Evolutionary conservation across 2,329 filamentous ascomycete genomes (phyloP).

Genomic region (Fusarium poae): DNA sequence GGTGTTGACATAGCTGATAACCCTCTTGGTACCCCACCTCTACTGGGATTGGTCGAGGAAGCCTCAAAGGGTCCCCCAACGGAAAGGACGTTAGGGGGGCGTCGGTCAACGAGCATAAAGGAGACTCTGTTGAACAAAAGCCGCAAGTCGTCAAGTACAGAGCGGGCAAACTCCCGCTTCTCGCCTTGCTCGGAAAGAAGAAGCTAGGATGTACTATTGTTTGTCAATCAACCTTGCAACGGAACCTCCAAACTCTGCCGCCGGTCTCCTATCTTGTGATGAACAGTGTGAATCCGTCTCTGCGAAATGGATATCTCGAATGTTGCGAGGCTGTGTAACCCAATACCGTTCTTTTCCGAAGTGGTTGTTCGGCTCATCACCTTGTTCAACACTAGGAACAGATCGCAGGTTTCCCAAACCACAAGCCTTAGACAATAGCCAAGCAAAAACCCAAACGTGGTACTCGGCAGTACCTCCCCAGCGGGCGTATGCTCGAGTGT

Average conservation of each 20-base stretch:
- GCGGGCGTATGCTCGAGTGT: constrained; percentile 19
- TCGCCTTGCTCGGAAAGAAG: constrained; percentile 29
- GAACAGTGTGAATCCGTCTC: constrained; percentile 36
- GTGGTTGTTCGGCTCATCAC: constrained; percentile 37
- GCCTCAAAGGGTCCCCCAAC: constrained; percentile 38
- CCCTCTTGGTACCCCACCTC: constrained; percentile 34
- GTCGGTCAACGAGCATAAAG: constrained; percentile 47
- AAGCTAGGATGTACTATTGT: constrained; percentile 38
- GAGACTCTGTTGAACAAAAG: constrained; percentile 40
- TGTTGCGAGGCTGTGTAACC: constrained; percentile 44
- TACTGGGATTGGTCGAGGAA: constrained; percentile 28
- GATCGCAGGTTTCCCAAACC: constrained; percentile 35
- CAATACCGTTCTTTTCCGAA: constrained; percentile 37
- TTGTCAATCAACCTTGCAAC: constrained; percentile 40
- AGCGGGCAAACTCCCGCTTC: constrained; percentile 26
- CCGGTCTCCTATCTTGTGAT: constrained; percentile 30
- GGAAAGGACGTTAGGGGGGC: constrained; percentile 35
- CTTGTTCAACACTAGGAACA: constrained; percentile 39
- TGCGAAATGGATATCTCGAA: constrained; percentile 36
- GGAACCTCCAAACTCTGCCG: constrained; percentile 29
- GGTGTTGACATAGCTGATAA: constrained; percentile 62
- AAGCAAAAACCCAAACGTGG: constrained; percentile 24
- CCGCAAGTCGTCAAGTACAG: constrained; percentile 41
- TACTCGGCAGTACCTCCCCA: constrained; percentile 13
- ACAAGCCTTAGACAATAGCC: constrained; percentile 30